Conservation (phyloP, 2,329 filamentous ascomycete genomes). For the Alternaria infectoria region DNA sequence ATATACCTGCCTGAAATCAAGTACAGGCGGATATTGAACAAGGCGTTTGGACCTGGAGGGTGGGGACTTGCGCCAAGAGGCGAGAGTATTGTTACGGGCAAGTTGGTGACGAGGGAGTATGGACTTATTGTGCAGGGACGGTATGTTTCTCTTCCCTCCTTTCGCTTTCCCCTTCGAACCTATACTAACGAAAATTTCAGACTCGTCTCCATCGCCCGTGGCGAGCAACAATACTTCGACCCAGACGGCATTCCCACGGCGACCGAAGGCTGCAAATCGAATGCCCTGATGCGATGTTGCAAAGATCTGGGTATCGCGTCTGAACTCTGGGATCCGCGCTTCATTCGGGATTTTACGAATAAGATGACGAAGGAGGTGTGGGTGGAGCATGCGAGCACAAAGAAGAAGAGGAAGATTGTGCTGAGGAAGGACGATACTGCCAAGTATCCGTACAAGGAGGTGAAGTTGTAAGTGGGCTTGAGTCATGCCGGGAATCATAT, state of each 20-base stretch:
- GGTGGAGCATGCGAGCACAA: slow-evolving; percentile 85
- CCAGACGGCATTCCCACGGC: slow-evolving; percentile 90
- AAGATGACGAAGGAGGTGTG: slow-evolving; percentile 78
- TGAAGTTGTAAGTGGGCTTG: slow-evolving; percentile 28
- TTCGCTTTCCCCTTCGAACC: no score
- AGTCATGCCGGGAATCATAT: not conserved
- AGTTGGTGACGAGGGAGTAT: slow-evolving; percentile 86
- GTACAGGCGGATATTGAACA: slow-evolving; percentile 88
- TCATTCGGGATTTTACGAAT: slow-evolving; percentile 81
- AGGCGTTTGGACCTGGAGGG: slow-evolving; percentile 90
- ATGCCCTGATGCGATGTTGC: slow-evolving; percentile 96
- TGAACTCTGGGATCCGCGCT: slow-evolving; percentile 95
- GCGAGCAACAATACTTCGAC: slow-evolving; percentile 92
- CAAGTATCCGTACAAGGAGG: slow-evolving; percentile 67
- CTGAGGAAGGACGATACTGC: slow-evolving; percentile 81
- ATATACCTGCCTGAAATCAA: slow-evolving; percentile 98
- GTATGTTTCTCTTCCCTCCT: slow-evolving; percentile 58
- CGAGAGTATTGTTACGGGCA: slow-evolving; percentile 83
- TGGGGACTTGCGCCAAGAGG: slow-evolving; percentile 93
- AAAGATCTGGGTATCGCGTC: slow-evolving; percentile 95
- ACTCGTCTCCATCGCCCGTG: slow-evolving; percentile 88
- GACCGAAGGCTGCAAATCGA: slow-evolving; percentile 96
- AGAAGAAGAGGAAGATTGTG: slow-evolving; percentile 90
- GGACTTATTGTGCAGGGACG: slow-evolving; percentile 86
- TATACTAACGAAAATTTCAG: slow-evolving; percentile 59